These are phyloP conservation scores for Scedosporium apiospermum DNA, from an alignment of 2,329 filamentous ascomycete species.

Conservation along the genomic window DNA sequence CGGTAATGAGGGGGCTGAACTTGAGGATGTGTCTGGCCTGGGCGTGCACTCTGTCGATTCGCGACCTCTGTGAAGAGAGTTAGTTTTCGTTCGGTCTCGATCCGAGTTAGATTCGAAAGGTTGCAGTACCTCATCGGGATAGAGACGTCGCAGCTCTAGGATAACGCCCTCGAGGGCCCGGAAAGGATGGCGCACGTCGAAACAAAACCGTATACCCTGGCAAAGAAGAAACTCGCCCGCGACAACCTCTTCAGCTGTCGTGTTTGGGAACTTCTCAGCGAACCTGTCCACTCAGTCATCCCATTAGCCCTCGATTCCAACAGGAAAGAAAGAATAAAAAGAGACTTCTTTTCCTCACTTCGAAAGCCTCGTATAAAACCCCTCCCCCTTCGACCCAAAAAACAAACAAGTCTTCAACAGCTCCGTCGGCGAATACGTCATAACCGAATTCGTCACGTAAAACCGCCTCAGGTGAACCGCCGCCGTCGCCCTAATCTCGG, in stretches of 20 bases:
- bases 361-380: conserved; percentile 57
- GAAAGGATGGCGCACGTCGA: conserved; percentile 87
- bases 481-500: conserved; percentile 50
- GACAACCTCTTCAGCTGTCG: conserved; percentile 71
- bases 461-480: conserved; percentile 88
- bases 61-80: conserved; percentile 19
- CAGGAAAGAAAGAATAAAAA: not conserved
- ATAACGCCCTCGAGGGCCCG: conserved; percentile 78
- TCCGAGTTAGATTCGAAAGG: not conserved
- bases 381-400: conserved; percentile 88
- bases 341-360: conserved; percentile 22
- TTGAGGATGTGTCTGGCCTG: conserved; percentile 65
- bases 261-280: conserved; percentile 57
- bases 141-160: conserved; percentile 66
- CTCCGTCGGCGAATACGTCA: conserved; percentile 89
- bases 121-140: conserved; percentile 43
- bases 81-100: not conserved
- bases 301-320: not conserved
- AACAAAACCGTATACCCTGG: conserved; percentile 84
- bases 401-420: conserved; percentile 87
- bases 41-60: conserved; percentile 56
- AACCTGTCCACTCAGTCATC: conserved; percentile 33
- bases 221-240: conserved; percentile 89
- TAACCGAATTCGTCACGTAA: conserved; percentile 89
- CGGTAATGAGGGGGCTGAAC: conserved; percentile 74